Evolutionary conservation across 2,329 filamentous ascomycete genomes (phyloP).

Genomic region (Fusarium coicis): DNA sequence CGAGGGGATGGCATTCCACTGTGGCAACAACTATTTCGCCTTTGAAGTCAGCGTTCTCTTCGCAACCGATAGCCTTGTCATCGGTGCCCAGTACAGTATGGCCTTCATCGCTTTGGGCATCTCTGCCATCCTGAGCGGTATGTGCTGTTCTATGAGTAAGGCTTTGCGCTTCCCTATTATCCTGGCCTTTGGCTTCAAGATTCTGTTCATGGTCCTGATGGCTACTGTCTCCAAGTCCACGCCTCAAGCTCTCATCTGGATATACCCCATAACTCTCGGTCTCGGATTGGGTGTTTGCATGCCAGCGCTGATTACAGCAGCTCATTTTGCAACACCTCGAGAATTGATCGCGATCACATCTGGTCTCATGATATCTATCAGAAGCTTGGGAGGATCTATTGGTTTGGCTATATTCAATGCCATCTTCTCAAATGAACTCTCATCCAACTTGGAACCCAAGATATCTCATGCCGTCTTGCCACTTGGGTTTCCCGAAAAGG

Average conservation of each 20-base stretch:
- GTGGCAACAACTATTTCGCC: not conserved
- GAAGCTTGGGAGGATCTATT: not conserved
- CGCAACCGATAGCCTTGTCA: not conserved
- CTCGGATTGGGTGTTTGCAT: not conserved
- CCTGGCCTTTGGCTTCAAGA: not conserved
- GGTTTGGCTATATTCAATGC: not conserved
- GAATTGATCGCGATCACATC: not conserved
- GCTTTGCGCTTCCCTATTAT: not conserved
- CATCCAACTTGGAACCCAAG: not conserved
- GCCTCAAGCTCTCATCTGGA: not conserved
- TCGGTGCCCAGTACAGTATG: not conserved
- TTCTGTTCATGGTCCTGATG: not conserved
- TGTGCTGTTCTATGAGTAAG: not conserved
- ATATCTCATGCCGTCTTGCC: not conserved
- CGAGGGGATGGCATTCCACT: not conserved
- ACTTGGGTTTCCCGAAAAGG: not conserved
- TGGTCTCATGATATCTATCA: not conserved
- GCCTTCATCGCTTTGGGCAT: not conserved
- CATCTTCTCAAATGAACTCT: not conserved
- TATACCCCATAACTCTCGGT: not conserved
- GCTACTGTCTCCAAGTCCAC: not conserved
- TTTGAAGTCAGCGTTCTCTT: not conserved
- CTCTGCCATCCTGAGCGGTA: not conserved
- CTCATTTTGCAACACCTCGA: not conserved
- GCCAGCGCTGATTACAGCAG: not conserved